Conservation (phyloP, 2,329 filamentous ascomycete species). For the Tothia fuscella region DNA sequence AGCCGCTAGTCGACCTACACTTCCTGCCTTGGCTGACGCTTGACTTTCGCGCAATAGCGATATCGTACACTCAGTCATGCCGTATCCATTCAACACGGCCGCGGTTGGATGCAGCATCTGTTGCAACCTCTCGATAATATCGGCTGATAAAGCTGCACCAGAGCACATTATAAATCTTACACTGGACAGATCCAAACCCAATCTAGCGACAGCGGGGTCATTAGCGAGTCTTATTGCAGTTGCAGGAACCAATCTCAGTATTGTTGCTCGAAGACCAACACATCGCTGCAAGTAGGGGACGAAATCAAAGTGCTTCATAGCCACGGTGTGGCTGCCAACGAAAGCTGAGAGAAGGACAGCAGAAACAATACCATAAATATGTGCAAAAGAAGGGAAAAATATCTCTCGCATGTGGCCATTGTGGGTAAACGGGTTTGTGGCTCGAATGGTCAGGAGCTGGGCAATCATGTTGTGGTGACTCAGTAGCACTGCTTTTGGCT, state of each 20-base stretch:
- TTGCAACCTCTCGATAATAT: constrained; percentile 13
- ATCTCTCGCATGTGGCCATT: constrained; percentile 13
- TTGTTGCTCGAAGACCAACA: constrained; percentile 11
- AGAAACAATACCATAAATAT: constrained; percentile 5
- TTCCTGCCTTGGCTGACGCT: constrained; percentile 12
- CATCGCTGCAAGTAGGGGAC: constrained; percentile 12
- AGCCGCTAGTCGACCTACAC: constrained; percentile 15
- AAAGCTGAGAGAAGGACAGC: constrained; percentile 5
- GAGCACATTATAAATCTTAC: constrained; percentile 18
- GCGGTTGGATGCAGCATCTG: constrained; percentile 10
- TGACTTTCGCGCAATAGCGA: constrained; percentile 13
- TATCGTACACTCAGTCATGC: constrained; percentile 16
- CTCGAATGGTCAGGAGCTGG: constrained; percentile 12
- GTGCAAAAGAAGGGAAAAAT: constrained; percentile 16
- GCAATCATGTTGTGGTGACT: constrained; percentile 17
- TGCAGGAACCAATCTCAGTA: constrained; percentile 16
- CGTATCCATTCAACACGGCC: constrained; percentile 17
- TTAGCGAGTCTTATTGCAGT: constrained; percentile 17
- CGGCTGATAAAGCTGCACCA: constrained; percentile 14
- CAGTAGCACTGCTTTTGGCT: constrained; percentile 17
- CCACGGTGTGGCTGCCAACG: constrained; percentile 3
- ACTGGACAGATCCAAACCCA: constrained; percentile 9
- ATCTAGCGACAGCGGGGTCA: constrained; percentile 12
- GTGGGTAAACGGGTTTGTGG: constrained; percentile 14
- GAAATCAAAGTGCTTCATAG: constrained; percentile 14